These are phyloP conservation scores for Wickerhamiella parazyma DNA, from an alignment of 805 yeast species.

Conservation along the genomic window DNA sequence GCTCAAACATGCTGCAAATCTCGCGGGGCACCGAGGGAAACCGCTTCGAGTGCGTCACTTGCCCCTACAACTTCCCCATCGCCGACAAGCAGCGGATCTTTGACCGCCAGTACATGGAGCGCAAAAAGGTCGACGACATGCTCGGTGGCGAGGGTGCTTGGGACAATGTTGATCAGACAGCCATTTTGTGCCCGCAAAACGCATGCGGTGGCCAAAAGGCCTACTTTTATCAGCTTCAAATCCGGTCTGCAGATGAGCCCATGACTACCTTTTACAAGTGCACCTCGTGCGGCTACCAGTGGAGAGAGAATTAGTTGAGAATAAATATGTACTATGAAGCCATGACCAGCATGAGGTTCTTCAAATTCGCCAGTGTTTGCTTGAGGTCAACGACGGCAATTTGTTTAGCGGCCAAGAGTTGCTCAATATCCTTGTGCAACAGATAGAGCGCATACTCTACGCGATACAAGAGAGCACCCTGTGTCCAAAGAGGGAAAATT, in stretches of 20 bases:
- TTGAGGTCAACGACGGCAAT: conserved; percentile 25
- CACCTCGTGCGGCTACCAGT: conserved; percentile 81
- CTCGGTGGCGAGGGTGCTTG: conserved; percentile 95
- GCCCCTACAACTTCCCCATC: conserved; percentile 90
- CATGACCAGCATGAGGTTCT: conserved; percentile 24
- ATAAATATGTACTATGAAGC: conserved; percentile 4
- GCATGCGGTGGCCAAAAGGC: conserved; percentile 81
- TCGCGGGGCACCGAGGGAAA: conserved; percentile 45
- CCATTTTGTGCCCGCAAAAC: conserved; percentile 83
- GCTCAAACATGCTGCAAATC: conserved; percentile 78
- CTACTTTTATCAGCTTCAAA: conserved; percentile 91
- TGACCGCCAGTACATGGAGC: conserved; percentile 67
- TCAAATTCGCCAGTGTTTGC: conserved; percentile 28
- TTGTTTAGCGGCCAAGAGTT: conserved; percentile 25
- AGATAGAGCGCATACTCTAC: conserved; percentile 39
- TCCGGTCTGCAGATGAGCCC: conserved; percentile 97
- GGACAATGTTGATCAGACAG: conserved; percentile 97
- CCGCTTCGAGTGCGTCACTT: conserved; percentile 76
- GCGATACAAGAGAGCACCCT: conserved; percentile 31
- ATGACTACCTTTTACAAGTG: conserved; percentile 98
- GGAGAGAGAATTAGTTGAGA: conserved; percentile 72
- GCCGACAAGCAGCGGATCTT: conserved; percentile 60
- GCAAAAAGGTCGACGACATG: conserved; percentile 92
- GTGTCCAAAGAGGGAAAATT: conserved; percentile 38
- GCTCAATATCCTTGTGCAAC: conserved; percentile 36